Base-by-base conservation (phyloP, 768 basidiomycete species). In the Kwoniella shandongensis region DNA sequence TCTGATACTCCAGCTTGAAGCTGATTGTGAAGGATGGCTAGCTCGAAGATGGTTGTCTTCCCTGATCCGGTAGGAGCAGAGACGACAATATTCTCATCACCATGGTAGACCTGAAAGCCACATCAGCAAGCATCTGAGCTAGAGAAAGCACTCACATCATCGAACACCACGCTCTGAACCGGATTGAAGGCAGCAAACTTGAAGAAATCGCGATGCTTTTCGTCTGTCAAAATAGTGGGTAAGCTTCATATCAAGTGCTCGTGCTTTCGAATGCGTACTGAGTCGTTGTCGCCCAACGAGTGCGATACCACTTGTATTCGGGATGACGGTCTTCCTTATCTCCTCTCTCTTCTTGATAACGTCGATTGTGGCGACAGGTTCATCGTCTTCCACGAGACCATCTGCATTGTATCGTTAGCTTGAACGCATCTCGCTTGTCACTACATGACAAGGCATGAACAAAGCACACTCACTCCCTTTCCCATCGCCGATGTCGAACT, bases 11-110 rank as follows among this genome's bases (percentile, higher is more conserved):
- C 38, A 38, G 35, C 38, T 40, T 10, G 39, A 13, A 1, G 27
- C 40, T 5, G 30, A n/a, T 27, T 42, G 17, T 56, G 26, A 27
- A 98, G 83, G 51, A 97, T 88, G 1, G 88, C 84, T 13, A 99
- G 79, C 72, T 99, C 96, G 65, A 98, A 99, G 26, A 98, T 78
- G 8, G 88, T 90, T 0, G 96, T 99, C 77, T 98, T 98, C 26
- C 96, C 96, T 48, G 90, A 89, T 26, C 93, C 91, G 13, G 96
- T 98, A 0, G 96, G 96, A 2, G 94, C 93, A 61, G 73, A 68
- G 13, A 80, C 67, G 45, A 80, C 79, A 13, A 79, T 57, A 56
- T 80, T 79, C 12, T 74, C 68, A 32, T 75, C 67, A 0, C 62
- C 46, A 8, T 68, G 39, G 56, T 70, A 76, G n/a, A 67, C 65